Conservation (phyloP, 108 stramenopile genomes). For the Craspedostauros australis region DNA sequence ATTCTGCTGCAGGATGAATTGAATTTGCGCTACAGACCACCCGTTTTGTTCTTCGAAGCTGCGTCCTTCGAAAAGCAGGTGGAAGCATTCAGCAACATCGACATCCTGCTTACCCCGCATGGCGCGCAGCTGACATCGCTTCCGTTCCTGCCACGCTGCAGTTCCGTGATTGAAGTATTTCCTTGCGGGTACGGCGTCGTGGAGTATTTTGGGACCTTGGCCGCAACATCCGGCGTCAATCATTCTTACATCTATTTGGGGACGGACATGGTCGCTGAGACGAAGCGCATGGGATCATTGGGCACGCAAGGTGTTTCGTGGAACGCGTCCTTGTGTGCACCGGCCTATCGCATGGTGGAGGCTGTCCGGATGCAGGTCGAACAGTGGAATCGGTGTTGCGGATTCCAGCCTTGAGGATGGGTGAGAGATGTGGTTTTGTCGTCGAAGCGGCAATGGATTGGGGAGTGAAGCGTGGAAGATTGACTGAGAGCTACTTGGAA, state of each 20-base stretch:
- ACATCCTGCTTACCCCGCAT: conserved; percentile 28
- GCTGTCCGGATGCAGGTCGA: no score
- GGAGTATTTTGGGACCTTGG: conserved; percentile 9
- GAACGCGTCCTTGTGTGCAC: no score
- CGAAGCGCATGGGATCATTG: no score
- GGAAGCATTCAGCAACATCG: conserved; percentile 1
- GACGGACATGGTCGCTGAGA: no score
- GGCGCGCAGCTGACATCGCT: conserved; percentile 20
- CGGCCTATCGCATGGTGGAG: no score
- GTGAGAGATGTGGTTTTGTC: no score
- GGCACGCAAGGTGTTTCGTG: no score
- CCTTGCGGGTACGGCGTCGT: conserved; percentile 10
- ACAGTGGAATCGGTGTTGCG: no score
- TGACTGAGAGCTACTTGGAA: no score
- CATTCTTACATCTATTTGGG: conserved; percentile 9
- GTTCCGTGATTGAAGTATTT: conserved; percentile 26
- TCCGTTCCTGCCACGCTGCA: conserved; percentile 22
- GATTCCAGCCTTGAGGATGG: no score
- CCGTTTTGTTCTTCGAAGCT: conserved; percentile 1
- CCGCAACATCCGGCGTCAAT: background rate
- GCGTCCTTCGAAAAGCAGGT: conserved; percentile 6
- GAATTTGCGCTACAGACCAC: background rate
- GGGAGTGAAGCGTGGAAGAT: no score
- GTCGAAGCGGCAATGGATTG: no score
- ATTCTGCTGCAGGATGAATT: background rate